Evolutionary conservation across 306 rosid genomes (phyloP).

Genomic region (Abrus pulchellus): DNA sequence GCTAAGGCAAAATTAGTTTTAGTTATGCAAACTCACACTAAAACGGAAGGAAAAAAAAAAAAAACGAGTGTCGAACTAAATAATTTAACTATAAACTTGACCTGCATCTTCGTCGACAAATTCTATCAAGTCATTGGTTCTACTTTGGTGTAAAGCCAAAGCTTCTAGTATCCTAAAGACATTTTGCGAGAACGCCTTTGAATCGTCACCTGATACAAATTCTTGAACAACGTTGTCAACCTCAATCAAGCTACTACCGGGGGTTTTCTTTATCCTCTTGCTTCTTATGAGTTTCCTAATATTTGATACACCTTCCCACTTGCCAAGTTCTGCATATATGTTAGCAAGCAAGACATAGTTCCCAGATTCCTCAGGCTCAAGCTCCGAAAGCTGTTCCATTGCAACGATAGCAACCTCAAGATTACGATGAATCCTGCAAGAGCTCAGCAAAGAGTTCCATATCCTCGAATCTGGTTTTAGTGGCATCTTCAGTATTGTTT

Average conservation of each 20-base stretch:
- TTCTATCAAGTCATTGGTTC: constrained; percentile 45
- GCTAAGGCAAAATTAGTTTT: neutral
- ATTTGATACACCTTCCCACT: constrained; percentile 74
- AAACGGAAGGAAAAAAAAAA: neutral
- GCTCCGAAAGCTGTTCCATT: constrained; percentile 67
- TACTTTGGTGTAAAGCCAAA: constrained; percentile 52
- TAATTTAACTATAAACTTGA: neutral
- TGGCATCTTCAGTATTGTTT: constrained; percentile 69
- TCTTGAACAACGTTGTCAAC: constrained; percentile 69
- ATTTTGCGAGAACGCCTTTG: constrained; percentile 67
- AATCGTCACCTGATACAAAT: constrained; percentile 66
- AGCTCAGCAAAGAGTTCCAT: constrained; percentile 86
- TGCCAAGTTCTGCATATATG: constrained; percentile 77
- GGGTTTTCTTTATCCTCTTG: constrained; percentile 74
- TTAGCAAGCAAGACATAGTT: constrained; percentile 85
- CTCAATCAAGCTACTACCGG: constrained; percentile 79
- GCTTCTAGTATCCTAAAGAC: constrained; percentile 62
- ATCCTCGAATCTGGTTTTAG: constrained; percentile 76
- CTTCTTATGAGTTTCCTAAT: constrained; percentile 70
- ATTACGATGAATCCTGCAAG: constrained; percentile 74
- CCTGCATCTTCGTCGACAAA: constrained; percentile 32
- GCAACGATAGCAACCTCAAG: constrained; percentile 71
- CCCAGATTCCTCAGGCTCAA: constrained; percentile 87
- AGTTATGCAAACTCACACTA: neutral
- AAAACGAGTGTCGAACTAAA: neutral